Evolutionary conservation across 768 basidiomycete genomes (phyloP).

Genomic region (Rhizopogon vinicolor): DNA sequence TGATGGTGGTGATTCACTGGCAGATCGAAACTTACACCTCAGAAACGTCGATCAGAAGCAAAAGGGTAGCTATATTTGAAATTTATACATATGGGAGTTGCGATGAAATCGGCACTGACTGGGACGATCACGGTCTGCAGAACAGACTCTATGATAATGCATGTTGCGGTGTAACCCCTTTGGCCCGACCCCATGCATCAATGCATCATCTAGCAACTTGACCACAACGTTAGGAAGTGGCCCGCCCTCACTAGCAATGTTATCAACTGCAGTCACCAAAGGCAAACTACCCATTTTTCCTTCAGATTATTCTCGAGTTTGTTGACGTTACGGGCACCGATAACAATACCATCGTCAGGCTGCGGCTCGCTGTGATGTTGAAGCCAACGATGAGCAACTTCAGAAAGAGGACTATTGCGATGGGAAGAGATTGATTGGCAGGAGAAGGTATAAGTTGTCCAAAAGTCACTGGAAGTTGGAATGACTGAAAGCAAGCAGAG

Average conservation of each 20-base stretch:
- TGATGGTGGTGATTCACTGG: too few relatives aligned
- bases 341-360: constrained; percentile 24
- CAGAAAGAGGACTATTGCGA: neutral
- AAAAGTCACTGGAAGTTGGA: too few relatives aligned
- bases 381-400: constrained; percentile 17
- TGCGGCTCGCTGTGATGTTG: constrained; percentile 15
- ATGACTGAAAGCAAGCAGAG: too few relatives aligned
- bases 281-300: neutral
- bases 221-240: neutral
- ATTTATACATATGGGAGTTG: too few relatives aligned
- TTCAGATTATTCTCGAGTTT: constrained; percentile 23
- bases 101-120: too few relatives aligned
- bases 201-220: neutral
- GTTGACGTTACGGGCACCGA: constrained; percentile 29
- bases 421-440: too few relatives aligned
- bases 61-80: too few relatives aligned
- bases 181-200: neutral
- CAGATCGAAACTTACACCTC: too few relatives aligned
- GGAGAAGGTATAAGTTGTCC: too few relatives aligned
- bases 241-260: neutral
- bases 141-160: neutral
- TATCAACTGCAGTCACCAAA: neutral
- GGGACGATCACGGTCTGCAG: too few relatives aligned
- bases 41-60: too few relatives aligned
- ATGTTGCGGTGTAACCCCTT: neutral